Percentiles rank a stretch among this genome's conserved stretches.
Conservation (phyloP, 208 protist species). For the Leptomonas seymouri region DNA sequence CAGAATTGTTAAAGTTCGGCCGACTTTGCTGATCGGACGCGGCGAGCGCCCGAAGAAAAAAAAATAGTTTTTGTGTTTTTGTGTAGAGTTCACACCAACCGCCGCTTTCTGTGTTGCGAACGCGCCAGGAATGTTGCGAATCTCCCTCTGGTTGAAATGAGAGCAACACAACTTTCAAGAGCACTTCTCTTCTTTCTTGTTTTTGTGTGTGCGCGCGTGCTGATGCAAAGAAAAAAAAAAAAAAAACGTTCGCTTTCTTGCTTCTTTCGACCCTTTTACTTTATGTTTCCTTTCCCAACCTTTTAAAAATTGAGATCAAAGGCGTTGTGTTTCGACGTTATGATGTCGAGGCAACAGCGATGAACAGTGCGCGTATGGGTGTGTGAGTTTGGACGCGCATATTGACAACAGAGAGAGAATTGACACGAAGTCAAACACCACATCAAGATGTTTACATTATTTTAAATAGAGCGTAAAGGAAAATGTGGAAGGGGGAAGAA, state of each 20-base stretch:
- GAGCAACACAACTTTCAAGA: background rate
- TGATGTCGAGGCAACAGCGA: no score
- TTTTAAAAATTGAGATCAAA: no score
- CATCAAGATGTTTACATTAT: background rate
- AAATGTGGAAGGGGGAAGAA: no score
- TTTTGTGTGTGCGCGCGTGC: background rate
- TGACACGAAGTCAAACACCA: no score
- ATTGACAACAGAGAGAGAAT: no score
- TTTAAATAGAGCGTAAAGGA: background rate
- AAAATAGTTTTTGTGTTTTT: background rate
- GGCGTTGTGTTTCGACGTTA: no score
- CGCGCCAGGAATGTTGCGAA: background rate
- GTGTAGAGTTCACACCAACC: no score
- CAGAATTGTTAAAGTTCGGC: background rate
- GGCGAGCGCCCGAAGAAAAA: background rate
- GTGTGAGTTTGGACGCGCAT: no score
- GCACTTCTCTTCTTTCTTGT: background rate
- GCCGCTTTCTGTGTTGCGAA: background rate
- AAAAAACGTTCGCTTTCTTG: background rate
- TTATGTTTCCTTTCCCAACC: background rate
- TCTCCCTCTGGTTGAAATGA: constrained; percentile 8
- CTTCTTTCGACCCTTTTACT: background rate
- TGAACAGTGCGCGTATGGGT: no score
- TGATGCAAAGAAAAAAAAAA: no score
- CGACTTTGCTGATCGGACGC: background rate